Evolutionary conservation across 2,329 filamentous ascomycete species (phyloP).

Genomic region (Beauveria pseudobassiana): DNA sequence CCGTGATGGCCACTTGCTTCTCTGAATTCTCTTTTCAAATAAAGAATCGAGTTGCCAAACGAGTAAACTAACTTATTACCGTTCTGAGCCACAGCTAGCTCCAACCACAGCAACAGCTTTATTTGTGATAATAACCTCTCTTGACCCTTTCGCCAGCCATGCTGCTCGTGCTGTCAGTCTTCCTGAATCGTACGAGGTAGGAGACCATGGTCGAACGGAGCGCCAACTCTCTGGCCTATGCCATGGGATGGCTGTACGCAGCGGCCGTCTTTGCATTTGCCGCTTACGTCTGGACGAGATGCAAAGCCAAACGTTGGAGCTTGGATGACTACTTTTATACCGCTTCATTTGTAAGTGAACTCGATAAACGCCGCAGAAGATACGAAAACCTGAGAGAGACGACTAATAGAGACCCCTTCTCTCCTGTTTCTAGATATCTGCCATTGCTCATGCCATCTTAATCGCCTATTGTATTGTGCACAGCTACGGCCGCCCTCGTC

Average conservation of each 20-base stretch:
- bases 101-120: too few species aligned
- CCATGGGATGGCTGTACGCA: background rate
- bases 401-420: background rate
- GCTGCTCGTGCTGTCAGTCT: too few species aligned
- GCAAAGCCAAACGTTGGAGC: background rate
- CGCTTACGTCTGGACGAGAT: background rate
- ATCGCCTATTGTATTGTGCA: background rate
- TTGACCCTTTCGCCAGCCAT: too few species aligned
- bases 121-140: too few species aligned
- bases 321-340: conserved; percentile 1
- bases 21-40: too few species aligned
- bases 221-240: background rate
- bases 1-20: too few species aligned
- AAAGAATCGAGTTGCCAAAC: too few species aligned
- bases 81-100: too few species aligned
- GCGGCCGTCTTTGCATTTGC: background rate
- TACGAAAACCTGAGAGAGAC: background rate
- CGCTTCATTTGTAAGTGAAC: conserved; percentile 2
- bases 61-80: too few species aligned
- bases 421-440: background rate
- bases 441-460: background rate
- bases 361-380: background rate
- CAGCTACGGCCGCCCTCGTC: background rate
- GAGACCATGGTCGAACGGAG: background rate
- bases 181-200: too few species aligned